phyloP scores from a whole-genome alignment of 2,329 filamentous ascomycete genomes.

The Thielaviopsis euricoi region DNA sequence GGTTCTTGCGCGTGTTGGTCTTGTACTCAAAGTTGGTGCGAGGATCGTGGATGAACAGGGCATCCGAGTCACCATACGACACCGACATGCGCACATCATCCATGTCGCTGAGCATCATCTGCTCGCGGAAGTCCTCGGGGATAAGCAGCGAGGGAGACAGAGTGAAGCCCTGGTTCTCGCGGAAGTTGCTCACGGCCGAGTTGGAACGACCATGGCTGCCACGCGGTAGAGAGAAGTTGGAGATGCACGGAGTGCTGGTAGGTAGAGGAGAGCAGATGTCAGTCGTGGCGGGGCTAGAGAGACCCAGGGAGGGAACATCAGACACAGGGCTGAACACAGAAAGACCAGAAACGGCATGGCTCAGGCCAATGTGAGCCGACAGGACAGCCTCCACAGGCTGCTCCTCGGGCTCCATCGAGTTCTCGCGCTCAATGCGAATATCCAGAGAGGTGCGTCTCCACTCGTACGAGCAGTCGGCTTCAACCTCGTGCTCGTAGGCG shows the following conservation, averaged over 20 bases:
- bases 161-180: conserved; percentile 39
- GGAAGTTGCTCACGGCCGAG: conserved; percentile 37
- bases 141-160: conserved; percentile 47
- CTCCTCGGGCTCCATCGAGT: conserved; percentile 9
- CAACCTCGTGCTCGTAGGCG: conserved; percentile 51
- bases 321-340: conserved; percentile 14
- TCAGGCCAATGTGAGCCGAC: conserved; percentile 16
- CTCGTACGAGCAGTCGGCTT: conserved; percentile 49
- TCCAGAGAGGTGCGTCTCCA: conserved; percentile 45
- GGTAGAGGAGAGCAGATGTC: conserved; percentile 30
- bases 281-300: conserved; percentile 25
- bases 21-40: conserved; percentile 8
- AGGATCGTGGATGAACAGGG: conserved; percentile 14
- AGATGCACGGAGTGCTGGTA: conserved; percentile 20
- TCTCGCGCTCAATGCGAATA: conserved; percentile 13
- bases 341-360: conserved; percentile 4
- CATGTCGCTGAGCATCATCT: conserved; percentile 12
- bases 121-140: conserved; percentile 34
- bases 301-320: conserved; percentile 33
- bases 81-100: conserved; percentile 10
- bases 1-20: conserved; percentile 13
- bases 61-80: conserved; percentile 10
- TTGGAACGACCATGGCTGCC: conserved; percentile 24
- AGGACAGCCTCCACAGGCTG: conserved; percentile 15
- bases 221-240: conserved; percentile 37